Evolutionary conservation across 352 stramenopile genomes (phyloP).

Genomic region (Phytophthora pseudosyringae): DNA sequence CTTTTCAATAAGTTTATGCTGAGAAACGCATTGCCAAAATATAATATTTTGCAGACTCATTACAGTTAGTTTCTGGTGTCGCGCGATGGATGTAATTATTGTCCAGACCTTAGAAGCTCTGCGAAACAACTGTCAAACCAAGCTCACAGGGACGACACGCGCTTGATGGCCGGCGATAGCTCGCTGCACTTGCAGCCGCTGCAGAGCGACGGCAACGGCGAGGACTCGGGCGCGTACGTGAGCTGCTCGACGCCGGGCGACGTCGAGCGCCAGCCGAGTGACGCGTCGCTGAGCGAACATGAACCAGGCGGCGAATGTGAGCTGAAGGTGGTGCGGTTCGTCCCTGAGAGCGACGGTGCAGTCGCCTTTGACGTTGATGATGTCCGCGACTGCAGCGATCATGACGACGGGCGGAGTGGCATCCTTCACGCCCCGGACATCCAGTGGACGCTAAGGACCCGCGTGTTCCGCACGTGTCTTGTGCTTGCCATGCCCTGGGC

Average conservation of each 20-base stretch:
- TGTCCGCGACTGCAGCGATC: background rate
- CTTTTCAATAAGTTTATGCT: background rate
- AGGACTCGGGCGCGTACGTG: conserved; percentile 22
- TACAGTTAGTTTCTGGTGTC: conserved; percentile 1
- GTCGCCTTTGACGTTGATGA: conserved; percentile 18
- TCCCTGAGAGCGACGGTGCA: conserved; percentile 5
- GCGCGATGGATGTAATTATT: conserved; percentile 4
- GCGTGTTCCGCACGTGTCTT: conserved; percentile 61
- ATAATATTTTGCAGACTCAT: conserved; percentile 16
- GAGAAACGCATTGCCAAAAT: background rate
- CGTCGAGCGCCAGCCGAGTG: background rate
- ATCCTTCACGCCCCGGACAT: conserved; percentile 17
- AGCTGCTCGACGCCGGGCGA: conserved; percentile 15
- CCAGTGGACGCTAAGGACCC: conserved; percentile 30
- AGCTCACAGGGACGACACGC: background rate
- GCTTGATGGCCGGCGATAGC: conserved; percentile 13
- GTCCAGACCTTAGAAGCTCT: conserved; percentile 8
- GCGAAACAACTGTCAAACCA: conserved; percentile 15
- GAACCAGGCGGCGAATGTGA: background rate
- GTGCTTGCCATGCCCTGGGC: conserved; percentile 79
- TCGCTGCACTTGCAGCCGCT: conserved; percentile 19
- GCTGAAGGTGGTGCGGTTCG: conserved; percentile 26
- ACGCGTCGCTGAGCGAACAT: background rate
- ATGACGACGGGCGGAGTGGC: conserved; percentile 9
- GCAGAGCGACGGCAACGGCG: conserved; percentile 22